Percentiles rank a stretch among this genome's conserved stretches.
Evolutionary conservation across 768 basidiomycete species (phyloP).

Genomic region (Pisolithus marmoratus): DNA sequence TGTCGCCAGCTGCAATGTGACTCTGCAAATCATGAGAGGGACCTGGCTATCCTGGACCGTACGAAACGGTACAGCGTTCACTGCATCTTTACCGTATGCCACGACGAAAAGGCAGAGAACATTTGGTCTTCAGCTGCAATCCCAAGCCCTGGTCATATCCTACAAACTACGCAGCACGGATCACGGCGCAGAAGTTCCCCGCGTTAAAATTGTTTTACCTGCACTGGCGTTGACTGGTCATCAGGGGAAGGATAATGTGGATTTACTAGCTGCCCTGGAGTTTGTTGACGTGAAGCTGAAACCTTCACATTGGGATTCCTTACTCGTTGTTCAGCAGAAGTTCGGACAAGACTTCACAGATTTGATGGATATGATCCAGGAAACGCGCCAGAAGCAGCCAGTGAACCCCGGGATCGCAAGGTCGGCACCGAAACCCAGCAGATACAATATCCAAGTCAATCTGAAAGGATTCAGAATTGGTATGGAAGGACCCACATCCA

Average conservation of each 20-base stretch:
- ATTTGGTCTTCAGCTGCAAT: constrained; percentile 63
- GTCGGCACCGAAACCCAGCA: constrained; percentile 14
- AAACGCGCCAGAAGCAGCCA: constrained; percentile 41
- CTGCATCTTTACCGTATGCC: constrained; percentile 34
- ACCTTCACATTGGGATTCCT: constrained; percentile 77
- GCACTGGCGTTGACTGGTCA: constrained; percentile 60
- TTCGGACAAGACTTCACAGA: constrained; percentile 89
- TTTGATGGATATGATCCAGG: constrained; percentile 57
- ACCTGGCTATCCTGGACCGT: constrained; percentile 81
- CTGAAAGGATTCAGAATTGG: constrained; percentile 80
- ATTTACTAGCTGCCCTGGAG: constrained; percentile 57
- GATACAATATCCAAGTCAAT: constrained; percentile 50
- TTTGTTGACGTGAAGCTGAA: constrained; percentile 70
- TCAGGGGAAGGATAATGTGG: constrained; percentile 39
- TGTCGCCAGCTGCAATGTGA: constrained; percentile 47
- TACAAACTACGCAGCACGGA: constrained; percentile 34
- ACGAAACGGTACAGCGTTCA: constrained; percentile 42
- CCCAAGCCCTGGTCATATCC: constrained; percentile 56
- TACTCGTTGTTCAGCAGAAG: constrained; percentile 80
- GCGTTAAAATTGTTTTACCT: constrained; percentile 63
- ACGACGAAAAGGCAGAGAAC: constrained; percentile 31
- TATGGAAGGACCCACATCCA: constrained; percentile 67
- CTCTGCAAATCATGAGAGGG: constrained; percentile 81
- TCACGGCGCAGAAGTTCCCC: constrained; percentile 36
- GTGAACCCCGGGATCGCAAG: constrained; percentile 6